Percentiles rank a stretch among this genome's conserved stretches.
Conservation (phyloP, 1,139 yeast genomes). For the Sugiyamaella castrensis region DNA sequence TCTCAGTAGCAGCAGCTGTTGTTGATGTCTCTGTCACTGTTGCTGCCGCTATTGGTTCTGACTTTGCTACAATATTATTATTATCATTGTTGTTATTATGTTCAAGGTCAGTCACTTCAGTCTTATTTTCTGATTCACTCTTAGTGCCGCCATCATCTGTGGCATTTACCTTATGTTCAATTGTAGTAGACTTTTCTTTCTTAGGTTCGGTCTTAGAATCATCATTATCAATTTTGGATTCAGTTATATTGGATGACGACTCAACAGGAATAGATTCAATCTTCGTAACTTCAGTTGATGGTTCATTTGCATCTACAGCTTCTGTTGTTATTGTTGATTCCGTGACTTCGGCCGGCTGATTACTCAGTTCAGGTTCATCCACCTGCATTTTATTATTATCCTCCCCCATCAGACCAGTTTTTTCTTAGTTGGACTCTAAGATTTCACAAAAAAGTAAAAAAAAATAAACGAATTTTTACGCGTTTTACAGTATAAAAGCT, state of each 20-base stretch:
- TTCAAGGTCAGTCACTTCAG: neutral
- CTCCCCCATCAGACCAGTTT: slow-evolving; percentile 1
- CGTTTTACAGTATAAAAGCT: no score
- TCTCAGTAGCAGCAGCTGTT: neutral
- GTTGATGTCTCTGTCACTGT: neutral
- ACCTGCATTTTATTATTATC: slow-evolving; percentile 12
- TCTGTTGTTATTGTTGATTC: neutral
- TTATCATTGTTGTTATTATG: neutral
- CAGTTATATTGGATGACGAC: neutral
- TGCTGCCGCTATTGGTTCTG: neutral
- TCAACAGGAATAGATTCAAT: neutral
- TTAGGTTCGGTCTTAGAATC: no score
- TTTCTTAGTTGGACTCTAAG: no score
- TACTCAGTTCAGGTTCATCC: slow-evolving; percentile 8
- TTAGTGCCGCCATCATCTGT: no score
- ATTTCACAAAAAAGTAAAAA: no score
- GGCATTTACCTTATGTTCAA: no score
- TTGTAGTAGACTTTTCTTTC: no score
- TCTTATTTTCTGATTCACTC: no score
- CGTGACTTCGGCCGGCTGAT: neutral
- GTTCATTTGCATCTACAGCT: neutral
- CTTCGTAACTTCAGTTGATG: neutral
- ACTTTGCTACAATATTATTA: neutral
- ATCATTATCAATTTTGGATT: no score
- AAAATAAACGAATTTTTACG: no score